Conservation (phyloP, 1,139 yeast species). For the Taphrina deformans region DNA sequence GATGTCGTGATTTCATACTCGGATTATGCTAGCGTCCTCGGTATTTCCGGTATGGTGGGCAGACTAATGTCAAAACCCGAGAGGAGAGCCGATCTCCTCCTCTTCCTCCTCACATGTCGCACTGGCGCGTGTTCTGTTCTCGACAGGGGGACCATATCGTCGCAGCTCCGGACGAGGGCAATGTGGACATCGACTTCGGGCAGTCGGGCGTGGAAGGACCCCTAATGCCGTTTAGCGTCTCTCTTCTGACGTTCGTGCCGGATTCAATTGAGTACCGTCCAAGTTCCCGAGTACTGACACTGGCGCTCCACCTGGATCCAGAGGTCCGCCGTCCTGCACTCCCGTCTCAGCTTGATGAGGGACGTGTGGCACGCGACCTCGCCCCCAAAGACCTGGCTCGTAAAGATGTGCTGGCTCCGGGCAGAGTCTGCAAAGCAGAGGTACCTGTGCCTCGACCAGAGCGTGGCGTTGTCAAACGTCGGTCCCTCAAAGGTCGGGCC, state of each 20-base stretch:
- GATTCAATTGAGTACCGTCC: constrained; percentile 14
- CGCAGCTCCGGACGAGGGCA: background rate
- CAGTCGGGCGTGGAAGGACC: background rate
- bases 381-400: constrained; percentile 14
- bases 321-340: constrained; percentile 5
- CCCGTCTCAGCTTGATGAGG: constrained; percentile 5
- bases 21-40: background rate
- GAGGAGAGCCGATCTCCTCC: background rate
- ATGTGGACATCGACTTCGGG: background rate
- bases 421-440: constrained; percentile 2
- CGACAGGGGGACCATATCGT: background rate
- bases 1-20: too few relatives aligned
- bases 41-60: background rate
- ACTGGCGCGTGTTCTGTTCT: background rate
- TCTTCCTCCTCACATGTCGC: background rate
- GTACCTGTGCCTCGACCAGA: constrained; percentile 17
- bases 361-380: constrained; percentile 20
- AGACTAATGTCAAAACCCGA: background rate
- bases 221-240: background rate
- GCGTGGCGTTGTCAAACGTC: constrained; percentile 13
- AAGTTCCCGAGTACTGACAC: background rate
- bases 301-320: constrained; percentile 15
- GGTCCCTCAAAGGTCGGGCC: background rate
- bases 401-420: background rate
- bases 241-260: too few relatives aligned